Base-by-base conservation (phyloP, 2,329 filamentous ascomycete species). In the Pseudocercospora eumusae region DNA sequence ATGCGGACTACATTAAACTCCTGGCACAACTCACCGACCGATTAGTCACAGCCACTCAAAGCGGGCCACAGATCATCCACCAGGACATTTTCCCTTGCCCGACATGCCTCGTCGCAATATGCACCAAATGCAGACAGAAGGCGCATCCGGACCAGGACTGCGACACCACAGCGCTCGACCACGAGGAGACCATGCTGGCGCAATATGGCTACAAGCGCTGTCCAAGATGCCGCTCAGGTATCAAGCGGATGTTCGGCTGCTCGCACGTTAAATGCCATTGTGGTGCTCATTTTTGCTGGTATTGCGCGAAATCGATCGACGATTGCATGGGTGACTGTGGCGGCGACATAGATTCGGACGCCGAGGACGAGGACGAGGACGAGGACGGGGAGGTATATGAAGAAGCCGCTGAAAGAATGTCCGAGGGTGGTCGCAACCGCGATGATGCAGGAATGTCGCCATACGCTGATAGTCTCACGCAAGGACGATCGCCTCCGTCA, bases 261-360 rank as follows among this genome's bases (percentile, higher is more conserved):
- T 69, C 70, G 33, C 79, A 82, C 55, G 78, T 84, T 66, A 70
- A 75, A 57, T 84, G 82, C 60, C 70, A 73, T 13, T 84, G 82
- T 59, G 80, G 81, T 11, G 79, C 79, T 8, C 77, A 82, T 56
- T 84, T 79, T 70, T 84, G 82, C 69, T 84, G 78, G 75, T 65
- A 67, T 7, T 84, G 82, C 59, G 59, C 72, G 36, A 54, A 65
- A 25, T 67, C 73, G 0, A 73, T 76, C 4, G 68, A 76, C 2
- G 63, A 71, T 1, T 80, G 77, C 58, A 63, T 70, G 23, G 64
- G 62, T n/a, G 69, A 73, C 15, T 64, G 70, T 8, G 67, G 67
- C 9, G 58, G 53, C 13, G 60, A 64, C 10, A 20, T n/a, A 23
- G 53, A 45, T 20, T 57, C 56, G 3, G 69, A 70, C n/a, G 68